phyloP scores from a whole-genome alignment of 352 stramenopile genomes.

The Blastocystis sp. region DNA sequence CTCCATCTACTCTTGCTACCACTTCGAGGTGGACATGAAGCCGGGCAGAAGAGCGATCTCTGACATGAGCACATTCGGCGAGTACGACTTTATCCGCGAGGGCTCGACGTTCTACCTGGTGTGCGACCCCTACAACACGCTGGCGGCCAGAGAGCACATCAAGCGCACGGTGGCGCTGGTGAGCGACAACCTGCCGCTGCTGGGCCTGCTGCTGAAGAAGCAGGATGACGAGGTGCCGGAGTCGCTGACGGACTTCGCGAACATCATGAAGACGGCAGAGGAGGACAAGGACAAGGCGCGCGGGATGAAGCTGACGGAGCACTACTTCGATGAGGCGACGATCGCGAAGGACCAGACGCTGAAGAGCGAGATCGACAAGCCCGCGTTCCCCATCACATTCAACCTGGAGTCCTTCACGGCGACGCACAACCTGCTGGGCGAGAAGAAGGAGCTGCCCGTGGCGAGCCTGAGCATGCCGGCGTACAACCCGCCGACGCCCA shows the following conservation, averaged over 20 bases:
- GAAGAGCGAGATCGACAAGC: slow-evolving; percentile 40
- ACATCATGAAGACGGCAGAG: not conserved
- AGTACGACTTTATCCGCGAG: slow-evolving; percentile 26
- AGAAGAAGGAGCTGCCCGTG: slow-evolving; percentile 32
- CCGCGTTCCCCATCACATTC: slow-evolving; percentile 33
- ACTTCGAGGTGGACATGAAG: slow-evolving; percentile 42
- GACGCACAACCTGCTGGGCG: not conserved
- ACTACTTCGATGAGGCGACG: slow-evolving; percentile 26
- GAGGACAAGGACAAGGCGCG: not conserved
- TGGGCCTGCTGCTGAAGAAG: slow-evolving; percentile 38
- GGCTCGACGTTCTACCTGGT: slow-evolving; percentile 23
- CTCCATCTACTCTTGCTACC: slow-evolving; percentile 21
- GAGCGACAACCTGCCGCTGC: slow-evolving; percentile 28
- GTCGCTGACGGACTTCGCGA: slow-evolving; percentile 3
- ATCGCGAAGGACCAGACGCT: slow-evolving; percentile 38
- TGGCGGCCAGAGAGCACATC: slow-evolving; percentile 38
- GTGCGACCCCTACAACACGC: slow-evolving; percentile 42
- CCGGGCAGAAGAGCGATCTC: not conserved
- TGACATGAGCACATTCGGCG: not conserved
- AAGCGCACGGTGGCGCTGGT: slow-evolving; percentile 26
- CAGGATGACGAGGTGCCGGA: slow-evolving; percentile 36
- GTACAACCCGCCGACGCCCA: slow-evolving; percentile 34
- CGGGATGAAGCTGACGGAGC: slow-evolving; percentile 15
- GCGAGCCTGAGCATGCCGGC: not conserved
- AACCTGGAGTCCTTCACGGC: slow-evolving; percentile 28